Percentiles rank a stretch among this genome's conserved stretches.
These are phyloP conservation scores for Coniferiporia weirii DNA, from an alignment of 1,284 basidiomycete genomes.

Conservation along the genomic window DNA sequence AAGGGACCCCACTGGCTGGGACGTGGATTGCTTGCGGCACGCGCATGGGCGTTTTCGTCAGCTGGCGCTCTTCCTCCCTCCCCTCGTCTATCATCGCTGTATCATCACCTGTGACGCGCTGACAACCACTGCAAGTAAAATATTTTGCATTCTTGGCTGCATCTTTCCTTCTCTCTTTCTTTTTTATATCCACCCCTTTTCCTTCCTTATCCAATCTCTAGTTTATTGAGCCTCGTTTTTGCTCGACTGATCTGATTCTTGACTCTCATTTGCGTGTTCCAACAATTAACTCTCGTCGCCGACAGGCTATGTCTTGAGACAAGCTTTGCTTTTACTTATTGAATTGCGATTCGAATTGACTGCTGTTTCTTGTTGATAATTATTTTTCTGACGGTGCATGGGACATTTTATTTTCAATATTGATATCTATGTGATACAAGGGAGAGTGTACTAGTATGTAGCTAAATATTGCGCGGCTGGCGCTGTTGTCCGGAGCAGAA, in stretches of 20 bases:
- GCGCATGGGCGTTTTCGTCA: not conserved
- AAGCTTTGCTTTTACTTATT: too few species aligned
- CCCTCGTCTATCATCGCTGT: not conserved
- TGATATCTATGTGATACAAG: conserved; percentile 12
- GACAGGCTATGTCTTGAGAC: too few species aligned
- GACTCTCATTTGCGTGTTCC: too few species aligned
- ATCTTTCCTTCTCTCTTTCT: conserved; percentile 1
- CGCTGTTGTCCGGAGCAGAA: not conserved
- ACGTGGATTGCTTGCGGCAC: not conserved
- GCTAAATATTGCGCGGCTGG: not conserved
- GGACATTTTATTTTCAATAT: conserved; percentile 3
- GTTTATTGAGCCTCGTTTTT: not conserved
- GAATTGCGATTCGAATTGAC: too few species aligned
- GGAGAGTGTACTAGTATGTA: conserved; percentile 16
- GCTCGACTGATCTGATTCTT: not conserved
- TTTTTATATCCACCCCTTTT: not conserved
- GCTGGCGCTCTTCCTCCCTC: not conserved
- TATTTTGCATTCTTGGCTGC: conserved; percentile 1
- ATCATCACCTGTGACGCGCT: conserved; percentile 9
- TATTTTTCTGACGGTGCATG: too few species aligned
- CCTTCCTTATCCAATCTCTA: not conserved
- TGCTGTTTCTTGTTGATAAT: too few species aligned
- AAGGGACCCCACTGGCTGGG: conserved; percentile 7
- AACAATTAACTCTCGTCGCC: too few species aligned
- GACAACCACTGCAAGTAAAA: conserved; percentile 2